Base-by-base conservation (phyloP, 2,329 filamentous ascomycete species). In the Paracoccidioides brasiliensis region DNA sequence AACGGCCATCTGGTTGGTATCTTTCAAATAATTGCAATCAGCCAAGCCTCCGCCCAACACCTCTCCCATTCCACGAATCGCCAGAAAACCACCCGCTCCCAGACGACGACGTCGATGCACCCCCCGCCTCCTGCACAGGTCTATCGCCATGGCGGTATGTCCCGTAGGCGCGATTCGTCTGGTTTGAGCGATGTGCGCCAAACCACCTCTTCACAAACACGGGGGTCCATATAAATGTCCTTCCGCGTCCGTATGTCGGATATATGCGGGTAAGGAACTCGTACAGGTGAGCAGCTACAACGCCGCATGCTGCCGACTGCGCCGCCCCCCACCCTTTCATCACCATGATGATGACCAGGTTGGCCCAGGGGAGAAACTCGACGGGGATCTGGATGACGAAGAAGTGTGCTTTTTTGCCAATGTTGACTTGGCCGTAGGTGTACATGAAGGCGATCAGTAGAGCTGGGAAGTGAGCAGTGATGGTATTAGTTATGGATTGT, bases 251-350 rank as follows among this genome's bases (percentile, higher is more conserved):
- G 66, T 93, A 93, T 55, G 87, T 82, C 4, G 93, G 93, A 77
- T 90, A 97, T 44, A 96, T 78, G 51, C 88, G 81, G 2, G 87
- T 89, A 52, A 96, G 70, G 66, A 97, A 98, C 68, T 97, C 88
- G 71, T 89, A 95, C 22, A 93, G 66, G 69, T 98, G 93, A 4
- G 90, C 90, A 10, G 90, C 88, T 45, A 95, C 61, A 9, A 98
- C 77, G n/a, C 93, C 93, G 38, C 81, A 87, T 4, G 82, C 70
- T 65, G 94, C 83, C 3, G 83, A 64, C 55, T 86, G 66, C 9
- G 86, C 78, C 15, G 72, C 72, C 3, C 69, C 62, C 40, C 77
- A 76, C 9, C 84, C 84, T 4, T 72, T 76, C 66, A 86, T 80
- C 54, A 97, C 74, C 28, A 95, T 77, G 9, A 85, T 85, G 64